A percentile compares a stretch with the other conserved stretches of the same genome.
Conservation (phyloP, 1,139 yeast species). For the Saccharomycopsis crataegensis region DNA sequence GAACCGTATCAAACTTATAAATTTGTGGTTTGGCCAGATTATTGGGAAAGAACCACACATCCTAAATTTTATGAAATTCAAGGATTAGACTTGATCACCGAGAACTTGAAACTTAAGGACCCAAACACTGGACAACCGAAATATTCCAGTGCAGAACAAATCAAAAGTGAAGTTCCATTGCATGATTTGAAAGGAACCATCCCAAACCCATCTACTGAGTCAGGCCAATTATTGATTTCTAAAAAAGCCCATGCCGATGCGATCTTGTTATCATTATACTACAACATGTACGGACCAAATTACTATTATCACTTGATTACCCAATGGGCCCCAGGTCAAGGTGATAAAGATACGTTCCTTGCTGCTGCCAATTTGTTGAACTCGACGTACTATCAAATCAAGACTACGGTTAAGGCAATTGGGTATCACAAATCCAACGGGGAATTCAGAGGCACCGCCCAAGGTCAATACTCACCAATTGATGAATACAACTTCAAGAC, state of each 20-base stretch:
- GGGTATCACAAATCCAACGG: conserved; percentile 34
- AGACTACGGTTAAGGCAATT: conserved; percentile 41
- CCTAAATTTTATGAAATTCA: conserved; percentile 66
- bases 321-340: conserved; percentile 58
- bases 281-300: conserved; percentile 52
- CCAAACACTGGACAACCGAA: conserved; percentile 34
- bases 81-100: conserved; percentile 2
- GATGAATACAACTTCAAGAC: conserved; percentile 22
- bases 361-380: conserved; percentile 48
- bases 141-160: neutral
- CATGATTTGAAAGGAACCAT: conserved; percentile 53
- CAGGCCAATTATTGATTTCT: conserved; percentile 52
- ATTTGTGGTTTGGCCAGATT: conserved; percentile 75
- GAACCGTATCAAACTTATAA: conserved; percentile 51
- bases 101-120: conserved; percentile 50
- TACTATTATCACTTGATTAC: conserved; percentile 49
- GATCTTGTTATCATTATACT: conserved; percentile 44
- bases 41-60: conserved; percentile 67
- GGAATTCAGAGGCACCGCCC: conserved; percentile 47
- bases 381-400: conserved; percentile 46
- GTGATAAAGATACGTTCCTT: conserved; percentile 59
- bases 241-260: conserved; percentile 48
- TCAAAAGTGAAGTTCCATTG: conserved; percentile 25
- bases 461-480: conserved; percentile 55
- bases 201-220: conserved; percentile 56